phyloP scores from a whole-genome alignment of 306 rosid genomes.

The Prunus fruticosa region DNA sequence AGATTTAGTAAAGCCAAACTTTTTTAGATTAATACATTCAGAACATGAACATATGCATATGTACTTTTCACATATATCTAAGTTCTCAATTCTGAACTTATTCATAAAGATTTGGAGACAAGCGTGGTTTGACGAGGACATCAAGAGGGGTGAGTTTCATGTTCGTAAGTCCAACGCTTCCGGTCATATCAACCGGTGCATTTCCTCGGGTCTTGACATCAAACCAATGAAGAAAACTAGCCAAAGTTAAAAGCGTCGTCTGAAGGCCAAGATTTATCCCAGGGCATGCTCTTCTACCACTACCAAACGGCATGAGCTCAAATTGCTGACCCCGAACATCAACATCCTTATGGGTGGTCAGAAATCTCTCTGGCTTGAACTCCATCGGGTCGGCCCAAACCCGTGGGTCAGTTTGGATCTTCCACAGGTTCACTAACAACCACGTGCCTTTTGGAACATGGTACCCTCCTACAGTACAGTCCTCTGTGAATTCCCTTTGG shows the following conservation, averaged over 20 bases:
- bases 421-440: constrained; percentile 43
- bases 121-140: constrained; percentile 47
- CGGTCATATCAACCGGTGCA: constrained; percentile 47
- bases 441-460: constrained; percentile 41
- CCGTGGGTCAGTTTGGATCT: constrained; percentile 50
- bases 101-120: constrained; percentile 22
- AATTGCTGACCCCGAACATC: constrained; percentile 48
- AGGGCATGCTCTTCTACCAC: constrained; percentile 61
- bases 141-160: constrained; percentile 45
- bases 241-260: constrained; percentile 34
- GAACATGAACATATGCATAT: background rate
- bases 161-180: constrained; percentile 30
- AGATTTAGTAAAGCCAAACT: no score
- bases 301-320: constrained; percentile 51
- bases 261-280: constrained; percentile 38
- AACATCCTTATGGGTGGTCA: constrained; percentile 37
- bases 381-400: constrained; percentile 46
- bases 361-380: constrained; percentile 57
- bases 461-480: constrained; percentile 42
- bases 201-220: constrained; percentile 25
- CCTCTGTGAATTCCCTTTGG: constrained; percentile 30
- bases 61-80: no score
- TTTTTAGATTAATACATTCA: background rate
- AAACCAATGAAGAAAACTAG: constrained; percentile 49
- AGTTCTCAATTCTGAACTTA: background rate